Conservation (phyloP, 495 filamentous ascomycete genomes). For the Rhizodiscina lignyota region DNA sequence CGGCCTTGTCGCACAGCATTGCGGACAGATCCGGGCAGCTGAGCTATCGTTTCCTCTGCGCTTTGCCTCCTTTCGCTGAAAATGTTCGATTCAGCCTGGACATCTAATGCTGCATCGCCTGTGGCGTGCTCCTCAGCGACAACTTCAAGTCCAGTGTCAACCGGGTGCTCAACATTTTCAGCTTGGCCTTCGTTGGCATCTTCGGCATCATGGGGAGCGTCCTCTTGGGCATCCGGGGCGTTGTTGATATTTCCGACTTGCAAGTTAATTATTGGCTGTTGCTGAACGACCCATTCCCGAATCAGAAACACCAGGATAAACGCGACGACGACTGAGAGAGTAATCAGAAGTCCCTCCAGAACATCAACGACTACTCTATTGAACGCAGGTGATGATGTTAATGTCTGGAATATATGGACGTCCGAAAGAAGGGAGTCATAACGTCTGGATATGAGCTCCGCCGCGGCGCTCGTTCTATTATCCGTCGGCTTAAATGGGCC, state of each 20-base stretch:
- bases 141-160: too few relatives aligned
- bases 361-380: constrained; percentile 72
- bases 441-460: neutral
- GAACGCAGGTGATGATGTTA: constrained; percentile 55
- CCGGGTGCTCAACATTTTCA: too few relatives aligned
- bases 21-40: neutral
- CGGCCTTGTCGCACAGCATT: too few relatives aligned
- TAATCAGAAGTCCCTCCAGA: constrained; percentile 86
- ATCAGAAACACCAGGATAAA: constrained; percentile 95
- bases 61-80: too few relatives aligned
- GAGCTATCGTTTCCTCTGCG: neutral
- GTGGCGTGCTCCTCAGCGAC: too few relatives aligned
- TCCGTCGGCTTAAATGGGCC: neutral
- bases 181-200: constrained; percentile 5
- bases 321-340: constrained; percentile 68
- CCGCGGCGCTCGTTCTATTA: constrained; percentile 2
- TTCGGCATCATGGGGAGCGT: too few relatives aligned
- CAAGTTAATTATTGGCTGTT: constrained; percentile 80
- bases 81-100: too few relatives aligned
- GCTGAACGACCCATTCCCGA: constrained; percentile 93
- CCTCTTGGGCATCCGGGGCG: too few relatives aligned
- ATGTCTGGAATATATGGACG: constrained; percentile 48
- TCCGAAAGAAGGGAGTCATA: constrained; percentile 47
- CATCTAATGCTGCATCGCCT: too few relatives aligned
- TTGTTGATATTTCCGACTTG: too few relatives aligned